phyloP scores from a whole-genome alignment of 2,329 filamentous ascomycete genomes.

The Chaetothyriales sp. region DNA sequence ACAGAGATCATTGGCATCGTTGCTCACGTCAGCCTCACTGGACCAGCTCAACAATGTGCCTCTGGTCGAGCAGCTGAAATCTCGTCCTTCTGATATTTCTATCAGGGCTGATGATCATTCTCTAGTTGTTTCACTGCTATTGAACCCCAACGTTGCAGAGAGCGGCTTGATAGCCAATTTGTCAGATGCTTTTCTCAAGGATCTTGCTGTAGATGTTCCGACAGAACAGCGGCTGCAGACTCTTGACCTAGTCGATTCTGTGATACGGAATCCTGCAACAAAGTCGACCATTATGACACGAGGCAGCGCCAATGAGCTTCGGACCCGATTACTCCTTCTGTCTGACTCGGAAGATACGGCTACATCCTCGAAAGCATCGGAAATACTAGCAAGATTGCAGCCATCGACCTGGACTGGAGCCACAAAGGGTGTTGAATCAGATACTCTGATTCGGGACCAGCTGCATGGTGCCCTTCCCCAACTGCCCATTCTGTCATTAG shows the following conservation, averaged over 20 bases:
- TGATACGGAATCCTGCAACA: neutral
- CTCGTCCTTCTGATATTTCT: neutral
- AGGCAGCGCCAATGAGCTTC: neutral
- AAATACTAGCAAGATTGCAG: slow-evolving; percentile 1
- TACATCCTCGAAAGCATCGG: slow-evolving; percentile 7
- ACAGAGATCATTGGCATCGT: slow-evolving; percentile 18
- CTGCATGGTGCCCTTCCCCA: slow-evolving; percentile 10
- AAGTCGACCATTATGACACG: neutral
- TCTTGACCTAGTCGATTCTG: neutral
- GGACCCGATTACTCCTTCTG: slow-evolving; percentile 8
- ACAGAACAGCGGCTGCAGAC: neutral
- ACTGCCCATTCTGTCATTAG: slow-evolving; percentile 22
- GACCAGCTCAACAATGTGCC: neutral
- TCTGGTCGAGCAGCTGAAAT: neutral
- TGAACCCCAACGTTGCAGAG: neutral
- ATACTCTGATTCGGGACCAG: slow-evolving; percentile 12
- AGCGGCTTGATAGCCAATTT: neutral
- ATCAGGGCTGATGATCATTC: neutral
- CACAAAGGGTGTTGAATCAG: neutral
- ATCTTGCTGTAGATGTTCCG: neutral
- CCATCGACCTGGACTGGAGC: neutral
- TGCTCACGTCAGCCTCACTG: neutral
- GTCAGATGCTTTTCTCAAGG: neutral
- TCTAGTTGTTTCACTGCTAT: neutral
- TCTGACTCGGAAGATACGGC: slow-evolving; percentile 8